Percentiles rank a stretch among this genome's conserved stretches.
Evolutionary conservation across 768 basidiomycete species (phyloP).

Genomic region (Tricholoma bakamatsutake): DNA sequence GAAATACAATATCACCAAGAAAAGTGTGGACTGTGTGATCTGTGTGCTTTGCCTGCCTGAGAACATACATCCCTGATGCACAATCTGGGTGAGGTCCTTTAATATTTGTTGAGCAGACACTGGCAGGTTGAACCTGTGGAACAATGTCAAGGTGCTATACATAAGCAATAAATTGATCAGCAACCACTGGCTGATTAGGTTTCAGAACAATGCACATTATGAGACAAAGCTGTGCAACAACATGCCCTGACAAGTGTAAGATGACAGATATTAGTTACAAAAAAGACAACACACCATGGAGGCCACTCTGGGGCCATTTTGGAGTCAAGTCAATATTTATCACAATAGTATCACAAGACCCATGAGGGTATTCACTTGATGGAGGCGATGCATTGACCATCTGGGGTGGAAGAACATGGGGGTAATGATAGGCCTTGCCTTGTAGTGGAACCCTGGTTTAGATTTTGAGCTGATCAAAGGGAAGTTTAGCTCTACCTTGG

Average conservation of each 20-base stretch:
- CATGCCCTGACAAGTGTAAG: neutral
- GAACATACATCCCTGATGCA: neutral
- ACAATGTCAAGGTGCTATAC: neutral
- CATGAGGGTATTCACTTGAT: neutral
- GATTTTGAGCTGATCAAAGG: slow-evolving; percentile 10
- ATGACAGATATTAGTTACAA: neutral
- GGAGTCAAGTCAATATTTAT: neutral
- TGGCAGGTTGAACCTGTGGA: neutral
- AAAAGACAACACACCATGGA: neutral
- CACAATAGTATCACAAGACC: neutral
- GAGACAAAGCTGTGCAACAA: neutral
- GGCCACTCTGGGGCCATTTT: neutral
- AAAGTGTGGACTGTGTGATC: neutral
- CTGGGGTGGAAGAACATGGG: neutral
- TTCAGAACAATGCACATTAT: neutral
- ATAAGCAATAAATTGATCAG: neutral
- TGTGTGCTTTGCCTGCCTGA: neutral
- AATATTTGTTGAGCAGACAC: neutral
- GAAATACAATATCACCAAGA: neutral
- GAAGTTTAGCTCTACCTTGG: slow-evolving; percentile 4
- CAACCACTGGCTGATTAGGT: neutral
- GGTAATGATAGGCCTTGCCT: neutral
- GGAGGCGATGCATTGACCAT: neutral
- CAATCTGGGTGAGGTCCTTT: neutral
- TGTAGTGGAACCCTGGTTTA: too few relatives aligned